Evolutionary conservation across 2,329 filamentous ascomycete species (phyloP).

Genomic region (Epicoccum nigrum): DNA sequence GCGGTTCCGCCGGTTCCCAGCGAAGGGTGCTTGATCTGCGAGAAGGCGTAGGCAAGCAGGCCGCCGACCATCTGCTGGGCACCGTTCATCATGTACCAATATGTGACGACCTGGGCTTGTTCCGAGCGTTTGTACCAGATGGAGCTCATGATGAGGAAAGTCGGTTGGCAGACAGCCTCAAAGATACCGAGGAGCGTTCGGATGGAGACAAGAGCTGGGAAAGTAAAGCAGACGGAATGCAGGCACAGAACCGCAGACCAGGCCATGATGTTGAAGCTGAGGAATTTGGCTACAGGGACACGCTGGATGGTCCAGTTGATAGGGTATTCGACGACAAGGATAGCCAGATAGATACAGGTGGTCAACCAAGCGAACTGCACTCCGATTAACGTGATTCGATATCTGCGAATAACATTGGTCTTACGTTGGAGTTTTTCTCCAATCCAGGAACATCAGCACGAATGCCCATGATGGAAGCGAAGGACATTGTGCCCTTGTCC

Average conservation of each 20-base stretch:
- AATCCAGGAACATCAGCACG: constrained; percentile 47
- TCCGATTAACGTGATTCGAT: background rate
- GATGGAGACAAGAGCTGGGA: constrained; percentile 64
- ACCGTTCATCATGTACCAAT: constrained; percentile 80
- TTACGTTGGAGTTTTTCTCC: constrained; percentile 34
- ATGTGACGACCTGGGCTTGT: constrained; percentile 69
- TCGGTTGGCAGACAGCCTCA: constrained; percentile 72
- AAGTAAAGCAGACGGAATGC: constrained; percentile 67
- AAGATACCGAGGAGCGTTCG: constrained; percentile 73
- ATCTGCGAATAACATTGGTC: constrained; percentile 3
- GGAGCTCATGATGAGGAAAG: constrained; percentile 69
- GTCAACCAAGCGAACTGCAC: constrained; percentile 72
- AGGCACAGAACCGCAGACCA: constrained; percentile 68
- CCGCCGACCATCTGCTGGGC: constrained; percentile 75
- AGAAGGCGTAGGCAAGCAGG: constrained; percentile 63
- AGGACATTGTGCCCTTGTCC: constrained; percentile 71
- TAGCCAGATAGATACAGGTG: constrained; percentile 75
- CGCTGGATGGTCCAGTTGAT: constrained; percentile 69
- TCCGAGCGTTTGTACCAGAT: constrained; percentile 77
- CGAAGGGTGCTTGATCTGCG: constrained; percentile 30
- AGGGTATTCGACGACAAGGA: constrained; percentile 74
- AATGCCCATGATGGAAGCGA: constrained; percentile 68
- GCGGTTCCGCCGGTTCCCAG: constrained; percentile 42
- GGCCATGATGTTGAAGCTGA: constrained; percentile 66
- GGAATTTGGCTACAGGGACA: constrained; percentile 71